Evolutionary conservation across 192 early-diverging fungal genomes (phyloP).

Genomic region (Backusella psychrophila): DNA sequence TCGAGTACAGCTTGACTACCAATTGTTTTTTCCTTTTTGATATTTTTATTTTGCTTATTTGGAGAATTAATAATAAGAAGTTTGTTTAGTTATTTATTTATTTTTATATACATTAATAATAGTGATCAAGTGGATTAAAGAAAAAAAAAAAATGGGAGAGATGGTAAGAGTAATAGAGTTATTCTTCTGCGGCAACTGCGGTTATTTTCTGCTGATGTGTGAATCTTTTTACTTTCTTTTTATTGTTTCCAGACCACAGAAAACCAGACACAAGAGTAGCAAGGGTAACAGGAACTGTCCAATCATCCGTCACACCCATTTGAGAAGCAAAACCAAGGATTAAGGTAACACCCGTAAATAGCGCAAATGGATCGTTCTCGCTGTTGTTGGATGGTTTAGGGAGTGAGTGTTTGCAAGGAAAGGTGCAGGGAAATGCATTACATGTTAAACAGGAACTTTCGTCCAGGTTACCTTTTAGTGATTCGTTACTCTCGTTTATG

Average conservation of each 20-base stretch:
- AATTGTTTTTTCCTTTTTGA: neutral
- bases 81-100: neutral
- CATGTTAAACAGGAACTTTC: slow-evolving; percentile 9
- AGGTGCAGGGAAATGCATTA: slow-evolving; percentile 10
- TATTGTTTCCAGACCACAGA: slow-evolving; percentile 29
- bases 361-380: slow-evolving; percentile 12
- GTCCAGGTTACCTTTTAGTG: slow-evolving; percentile 5
- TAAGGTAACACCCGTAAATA: slow-evolving; percentile 26
- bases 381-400: neutral
- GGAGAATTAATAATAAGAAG: neutral
- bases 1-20: neutral
- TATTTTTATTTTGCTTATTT: neutral
- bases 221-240: slow-evolving; percentile 1
- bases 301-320: slow-evolving; percentile 38
- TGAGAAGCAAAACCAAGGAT: slow-evolving; percentile 29
- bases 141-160: neutral
- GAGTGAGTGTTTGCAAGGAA: slow-evolving; percentile 2
- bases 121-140: neutral
- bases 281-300: slow-evolving; percentile 37
- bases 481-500: neutral
- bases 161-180: neutral
- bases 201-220: slow-evolving; percentile 3
- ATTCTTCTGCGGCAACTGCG: neutral
- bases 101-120: neutral
- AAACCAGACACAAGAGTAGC: slow-evolving; percentile 34